Evolutionary conservation across 1,139 yeast genomes (phyloP).

Genomic region (Zygotorulaspora mrakii): DNA sequence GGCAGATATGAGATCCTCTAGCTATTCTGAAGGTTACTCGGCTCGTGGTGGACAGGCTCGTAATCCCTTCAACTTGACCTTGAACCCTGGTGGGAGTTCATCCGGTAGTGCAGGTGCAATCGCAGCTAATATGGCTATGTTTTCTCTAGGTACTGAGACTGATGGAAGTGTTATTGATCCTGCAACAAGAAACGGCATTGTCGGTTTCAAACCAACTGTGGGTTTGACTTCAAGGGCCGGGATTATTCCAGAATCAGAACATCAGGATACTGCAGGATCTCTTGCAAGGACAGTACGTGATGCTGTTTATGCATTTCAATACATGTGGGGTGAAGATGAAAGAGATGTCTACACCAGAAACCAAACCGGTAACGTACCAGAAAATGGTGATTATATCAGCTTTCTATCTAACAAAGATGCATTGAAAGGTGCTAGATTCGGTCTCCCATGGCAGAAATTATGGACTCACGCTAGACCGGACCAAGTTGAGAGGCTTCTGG

Average conservation of each 20-base stretch:
- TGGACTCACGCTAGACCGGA: slow-evolving; percentile 24
- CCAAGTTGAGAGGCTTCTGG: slow-evolving; percentile 20
- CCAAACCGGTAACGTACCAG: slow-evolving; percentile 29
- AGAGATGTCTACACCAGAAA: slow-evolving; percentile 26
- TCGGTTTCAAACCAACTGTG: slow-evolving; percentile 32
- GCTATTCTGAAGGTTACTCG: slow-evolving; percentile 32
- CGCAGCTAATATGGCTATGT: slow-evolving; percentile 30
- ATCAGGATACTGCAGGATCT: slow-evolving; percentile 31
- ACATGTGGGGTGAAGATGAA: slow-evolving; percentile 31
- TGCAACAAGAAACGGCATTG: slow-evolving; percentile 27
- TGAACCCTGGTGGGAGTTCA: slow-evolving; percentile 30
- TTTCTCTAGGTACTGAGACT: slow-evolving; percentile 31
- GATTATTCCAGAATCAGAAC: slow-evolving; percentile 32
- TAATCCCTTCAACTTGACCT: slow-evolving; percentile 28
- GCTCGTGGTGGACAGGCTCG: slow-evolving; percentile 33
- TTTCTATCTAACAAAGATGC: slow-evolving; percentile 24
- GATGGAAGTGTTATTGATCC: slow-evolving; percentile 33
- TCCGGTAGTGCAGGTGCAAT: slow-evolving; percentile 31
- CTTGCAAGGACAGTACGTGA: slow-evolving; percentile 31
- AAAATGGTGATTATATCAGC: slow-evolving; percentile 30
- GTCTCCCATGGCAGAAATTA: slow-evolving; percentile 31
- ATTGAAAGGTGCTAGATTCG: slow-evolving; percentile 32
- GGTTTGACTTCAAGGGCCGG: slow-evolving; percentile 32
- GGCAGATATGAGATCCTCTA: slow-evolving; percentile 33
- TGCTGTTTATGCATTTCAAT: slow-evolving; percentile 30